These are phyloP conservation scores for Hebeloma cylindrosporum DNA, from an alignment of 768 basidiomycete species.

Conservation along the genomic window DNA sequence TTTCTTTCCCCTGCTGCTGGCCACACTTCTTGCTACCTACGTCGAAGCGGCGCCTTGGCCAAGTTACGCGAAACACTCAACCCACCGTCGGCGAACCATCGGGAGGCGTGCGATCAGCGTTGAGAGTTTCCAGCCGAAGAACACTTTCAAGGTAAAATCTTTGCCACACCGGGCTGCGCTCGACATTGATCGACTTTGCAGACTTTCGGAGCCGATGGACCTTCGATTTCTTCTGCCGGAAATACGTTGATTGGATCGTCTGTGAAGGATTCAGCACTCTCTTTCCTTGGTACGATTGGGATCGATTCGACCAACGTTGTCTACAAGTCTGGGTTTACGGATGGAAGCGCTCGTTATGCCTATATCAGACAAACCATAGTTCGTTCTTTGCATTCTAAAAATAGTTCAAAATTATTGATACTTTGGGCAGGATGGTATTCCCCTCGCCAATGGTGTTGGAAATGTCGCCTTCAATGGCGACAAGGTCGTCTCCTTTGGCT, in stretches of 20 bases:
- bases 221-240: not conserved
- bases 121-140: slow-evolving; percentile 23
- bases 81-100: slow-evolving; percentile 30
- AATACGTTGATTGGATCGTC: slow-evolving; percentile 2
- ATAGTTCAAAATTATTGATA: not conserved
- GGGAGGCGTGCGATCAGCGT: slow-evolving; percentile 22
- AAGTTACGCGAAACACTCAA: slow-evolving; percentile 26
- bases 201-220: slow-evolving; percentile 11
- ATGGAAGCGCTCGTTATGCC: slow-evolving; percentile 19
- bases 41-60: slow-evolving; percentile 35
- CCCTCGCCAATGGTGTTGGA: slow-evolving; percentile 34
- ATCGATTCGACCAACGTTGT: slow-evolving; percentile 11
- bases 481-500: slow-evolving; percentile 31
- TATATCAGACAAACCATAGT: slow-evolving; percentile 28
- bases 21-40: slow-evolving; percentile 22
- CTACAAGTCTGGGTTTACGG: slow-evolving; percentile 20
- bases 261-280: slow-evolving; percentile 15
- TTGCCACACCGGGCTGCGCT: not conserved
- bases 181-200: not conserved
- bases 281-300: slow-evolving; percentile 18
- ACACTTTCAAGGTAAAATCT: slow-evolving; percentile 20
- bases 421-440: slow-evolving; percentile 29
- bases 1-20: slow-evolving; percentile 27
- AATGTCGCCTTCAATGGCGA: slow-evolving; percentile 34
- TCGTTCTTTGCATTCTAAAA: not conserved